Evolutionary conservation across 2,329 filamentous ascomycete species (phyloP).

Genomic region (Verticillium dahliae): DNA sequence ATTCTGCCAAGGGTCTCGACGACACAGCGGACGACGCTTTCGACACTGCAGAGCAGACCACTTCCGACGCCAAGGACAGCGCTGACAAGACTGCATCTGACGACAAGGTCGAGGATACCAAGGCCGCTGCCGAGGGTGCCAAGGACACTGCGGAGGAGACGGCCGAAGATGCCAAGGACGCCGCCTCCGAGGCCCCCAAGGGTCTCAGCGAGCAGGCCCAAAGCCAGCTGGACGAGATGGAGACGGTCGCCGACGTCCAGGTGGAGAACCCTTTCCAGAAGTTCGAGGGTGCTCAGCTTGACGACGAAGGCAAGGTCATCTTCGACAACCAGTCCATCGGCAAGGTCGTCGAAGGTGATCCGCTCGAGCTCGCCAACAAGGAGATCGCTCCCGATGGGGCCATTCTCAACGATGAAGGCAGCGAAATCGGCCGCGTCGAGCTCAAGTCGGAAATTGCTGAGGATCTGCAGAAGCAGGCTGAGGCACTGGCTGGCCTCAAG

Average conservation of each 20-base stretch:
- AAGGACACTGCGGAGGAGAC: not conserved
- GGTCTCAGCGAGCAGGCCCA: not conserved
- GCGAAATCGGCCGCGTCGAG: conserved; percentile 25
- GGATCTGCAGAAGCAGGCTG: conserved; percentile 17
- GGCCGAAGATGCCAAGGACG: not conserved
- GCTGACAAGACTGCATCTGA: conserved; percentile 4
- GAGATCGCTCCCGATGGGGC: conserved; percentile 28
- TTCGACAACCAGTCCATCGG: conserved; percentile 27
- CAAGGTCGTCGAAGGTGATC: conserved; percentile 29
- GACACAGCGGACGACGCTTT: not conserved
- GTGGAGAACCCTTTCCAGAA: conserved; percentile 24
- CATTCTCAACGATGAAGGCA: conserved; percentile 26
- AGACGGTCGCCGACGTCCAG: conserved; percentile 7
- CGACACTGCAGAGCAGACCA: not conserved
- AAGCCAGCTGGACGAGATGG: conserved; percentile 2
- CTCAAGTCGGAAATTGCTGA: conserved; percentile 22
- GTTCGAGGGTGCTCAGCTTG: conserved; percentile 25
- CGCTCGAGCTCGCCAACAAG: conserved; percentile 24
- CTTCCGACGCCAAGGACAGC: not conserved
- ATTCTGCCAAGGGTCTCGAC: not conserved
- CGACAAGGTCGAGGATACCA: conserved; percentile 7
- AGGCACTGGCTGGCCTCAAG: conserved; percentile 39
- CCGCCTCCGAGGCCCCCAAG: not conserved
- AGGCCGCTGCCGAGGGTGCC: not conserved
- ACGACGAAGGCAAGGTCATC: conserved; percentile 29